These are phyloP conservation scores for Wickerhamomyces sydowiorum DNA, from an alignment of 805 yeast genomes.

Conservation along the genomic window DNA sequence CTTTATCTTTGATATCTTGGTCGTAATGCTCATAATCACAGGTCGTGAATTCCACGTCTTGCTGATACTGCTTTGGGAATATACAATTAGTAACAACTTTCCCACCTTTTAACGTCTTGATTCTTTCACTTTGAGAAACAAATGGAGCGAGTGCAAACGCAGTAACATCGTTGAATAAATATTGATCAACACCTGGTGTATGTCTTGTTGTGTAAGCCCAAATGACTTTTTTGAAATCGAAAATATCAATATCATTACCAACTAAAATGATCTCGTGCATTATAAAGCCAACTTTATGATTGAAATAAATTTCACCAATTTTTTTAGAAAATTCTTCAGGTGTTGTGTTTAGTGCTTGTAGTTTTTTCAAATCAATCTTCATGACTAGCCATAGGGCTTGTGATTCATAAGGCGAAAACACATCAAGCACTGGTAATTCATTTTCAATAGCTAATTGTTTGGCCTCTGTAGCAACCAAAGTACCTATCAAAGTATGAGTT, in stretches of 20 bases:
- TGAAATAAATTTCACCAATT: constrained; percentile 17
- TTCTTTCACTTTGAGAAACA: constrained; percentile 9
- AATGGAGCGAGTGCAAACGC: constrained; percentile 24
- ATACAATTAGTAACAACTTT: constrained; percentile 22
- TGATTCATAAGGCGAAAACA: constrained; percentile 22
- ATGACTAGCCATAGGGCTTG: constrained; percentile 23
- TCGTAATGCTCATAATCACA: constrained; percentile 16
- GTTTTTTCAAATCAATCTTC: constrained; percentile 16
- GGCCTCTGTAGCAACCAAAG: constrained; percentile 17
- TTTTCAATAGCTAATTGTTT: constrained; percentile 5
- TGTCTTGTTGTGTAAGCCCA: constrained; percentile 26
- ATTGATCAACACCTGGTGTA: constrained; percentile 21
- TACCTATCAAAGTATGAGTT: constrained; percentile 25
- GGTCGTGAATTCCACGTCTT: constrained; percentile 14
- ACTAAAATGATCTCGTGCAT: constrained; percentile 22
- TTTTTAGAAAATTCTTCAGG: constrained; percentile 15
- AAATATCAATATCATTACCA: constrained; percentile 25
- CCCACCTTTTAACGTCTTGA: constrained; percentile 17
- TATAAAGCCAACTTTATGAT: constrained; percentile 12
- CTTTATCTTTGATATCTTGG: constrained; percentile 1
- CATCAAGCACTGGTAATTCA: constrained; percentile 17
- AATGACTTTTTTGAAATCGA: constrained; percentile 19
- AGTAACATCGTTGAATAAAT: constrained; percentile 11
- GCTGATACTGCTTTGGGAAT: constrained; percentile 16
- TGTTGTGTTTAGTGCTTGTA: constrained; percentile 16